These are phyloP conservation scores for Tricholoma furcatifolium DNA, from an alignment of 768 basidiomycete genomes.

Conservation along the genomic window DNA sequence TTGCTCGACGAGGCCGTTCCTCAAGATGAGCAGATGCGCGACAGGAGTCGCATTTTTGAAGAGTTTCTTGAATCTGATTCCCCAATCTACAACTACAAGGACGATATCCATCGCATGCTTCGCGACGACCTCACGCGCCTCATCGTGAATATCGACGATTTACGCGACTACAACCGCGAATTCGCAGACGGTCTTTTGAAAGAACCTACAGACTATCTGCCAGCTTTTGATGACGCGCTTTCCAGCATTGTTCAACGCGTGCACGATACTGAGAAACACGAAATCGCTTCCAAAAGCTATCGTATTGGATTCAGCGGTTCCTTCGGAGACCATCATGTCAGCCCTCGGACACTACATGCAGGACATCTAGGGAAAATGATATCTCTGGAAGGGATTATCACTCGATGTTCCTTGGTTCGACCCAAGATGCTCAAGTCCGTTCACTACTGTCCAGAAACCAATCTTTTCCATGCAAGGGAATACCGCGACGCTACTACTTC, in stretches of 20 bases:
- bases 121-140: conserved; percentile 82
- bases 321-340: conserved; percentile 98
- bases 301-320: conserved; percentile 92
- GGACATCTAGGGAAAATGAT: conserved; percentile 95
- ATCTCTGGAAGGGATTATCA: conserved; percentile 96
- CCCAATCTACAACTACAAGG: conserved; percentile 75
- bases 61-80: conserved; percentile 78
- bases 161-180: conserved; percentile 89
- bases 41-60: conserved; percentile 76
- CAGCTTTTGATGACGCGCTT: conserved; percentile 88
- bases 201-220: conserved; percentile 81
- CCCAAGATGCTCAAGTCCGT: conserved; percentile 98
- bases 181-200: conserved; percentile 87
- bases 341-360: conserved; percentile 86
- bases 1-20: conserved; percentile 57
- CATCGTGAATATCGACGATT: conserved; percentile 93
- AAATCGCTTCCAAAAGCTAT: conserved; percentile 76
- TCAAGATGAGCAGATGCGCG: conserved; percentile 70
- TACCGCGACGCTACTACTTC: conserved; percentile 94
- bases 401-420: conserved; percentile 94
- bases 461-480: conserved; percentile 78
- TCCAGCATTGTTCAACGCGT: conserved; percentile 68
- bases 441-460: conserved; percentile 91
- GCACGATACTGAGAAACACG: conserved; percentile 79
- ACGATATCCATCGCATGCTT: conserved; percentile 82